These are phyloP conservation scores for Verbascum thapsus DNA, from an alignment of 257 asterid species.

Conservation along the genomic window DNA sequence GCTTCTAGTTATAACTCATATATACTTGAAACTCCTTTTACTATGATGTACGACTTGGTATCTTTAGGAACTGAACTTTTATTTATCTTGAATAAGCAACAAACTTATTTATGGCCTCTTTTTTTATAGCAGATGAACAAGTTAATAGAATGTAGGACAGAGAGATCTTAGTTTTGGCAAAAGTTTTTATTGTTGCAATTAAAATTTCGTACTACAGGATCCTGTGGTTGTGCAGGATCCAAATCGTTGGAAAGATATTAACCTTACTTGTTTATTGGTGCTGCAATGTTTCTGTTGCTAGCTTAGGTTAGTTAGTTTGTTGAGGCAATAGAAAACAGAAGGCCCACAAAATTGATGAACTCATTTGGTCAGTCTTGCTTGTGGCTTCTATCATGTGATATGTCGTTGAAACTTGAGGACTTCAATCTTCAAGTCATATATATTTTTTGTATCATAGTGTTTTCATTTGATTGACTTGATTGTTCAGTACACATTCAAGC, in stretches of 20 bases:
- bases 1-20: too few species aligned
- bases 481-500: background rate
- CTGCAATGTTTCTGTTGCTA: background rate
- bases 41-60: background rate
- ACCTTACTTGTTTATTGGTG: background rate
- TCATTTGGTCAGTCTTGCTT: background rate
- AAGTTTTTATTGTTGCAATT: background rate
- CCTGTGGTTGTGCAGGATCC: background rate
- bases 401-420: background rate
- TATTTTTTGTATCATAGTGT: background rate
- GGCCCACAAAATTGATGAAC: background rate
- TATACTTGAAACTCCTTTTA: background rate
- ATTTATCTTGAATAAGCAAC: too few species aligned
- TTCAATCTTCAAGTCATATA: background rate
- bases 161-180: background rate
- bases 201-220: background rate
- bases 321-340: background rate
- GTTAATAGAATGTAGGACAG: too few species aligned
- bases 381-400: conserved; percentile 8
- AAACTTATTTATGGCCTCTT: too few species aligned
- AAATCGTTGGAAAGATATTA: conserved; percentile 1
- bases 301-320: conserved; percentile 6
- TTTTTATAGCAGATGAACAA: too few species aligned
- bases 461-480: background rate
- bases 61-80: background rate